Evolutionary conservation across 495 filamentous ascomycete genomes (phyloP).

Genomic region (Neurospora hispaniola): DNA sequence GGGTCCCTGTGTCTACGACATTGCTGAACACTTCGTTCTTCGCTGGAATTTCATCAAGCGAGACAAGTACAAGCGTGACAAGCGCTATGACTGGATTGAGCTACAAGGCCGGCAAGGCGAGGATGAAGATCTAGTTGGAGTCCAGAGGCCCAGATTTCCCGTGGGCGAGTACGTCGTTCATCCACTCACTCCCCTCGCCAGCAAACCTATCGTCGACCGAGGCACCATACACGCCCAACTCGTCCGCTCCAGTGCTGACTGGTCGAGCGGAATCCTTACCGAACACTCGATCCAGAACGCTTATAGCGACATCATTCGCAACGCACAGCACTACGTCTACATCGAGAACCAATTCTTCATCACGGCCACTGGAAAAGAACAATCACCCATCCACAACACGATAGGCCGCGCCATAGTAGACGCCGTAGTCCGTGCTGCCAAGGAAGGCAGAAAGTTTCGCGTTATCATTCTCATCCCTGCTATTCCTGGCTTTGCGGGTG

Average conservation of each 20-base stretch:
- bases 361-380: conserved; percentile 81
- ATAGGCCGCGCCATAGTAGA: conserved; percentile 85
- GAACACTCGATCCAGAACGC: conserved; percentile 92
- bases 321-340: conserved; percentile 85
- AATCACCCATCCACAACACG: conserved; percentile 74
- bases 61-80: conserved; percentile 90
- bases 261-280: conserved; percentile 85
- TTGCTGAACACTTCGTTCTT: conserved; percentile 91
- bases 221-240: conserved; percentile 76
- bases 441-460: conserved; percentile 80
- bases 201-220: conserved; percentile 32
- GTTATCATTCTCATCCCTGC: conserved; percentile 85
- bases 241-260: conserved; percentile 78
- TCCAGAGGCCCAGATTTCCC: conserved; percentile 76
- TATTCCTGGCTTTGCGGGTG: conserved; percentile 88
- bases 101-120: conserved; percentile 70
- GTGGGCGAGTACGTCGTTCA: conserved; percentile 81
- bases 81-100: conserved; percentile 69
- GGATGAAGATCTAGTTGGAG: conserved; percentile 73
- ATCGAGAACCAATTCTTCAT: conserved; percentile 99
- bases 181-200: conserved; percentile 54
- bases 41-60: conserved; percentile 96
- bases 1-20: conserved; percentile 84
- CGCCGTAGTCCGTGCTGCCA: conserved; percentile 68
- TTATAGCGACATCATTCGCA: conserved; percentile 73